phyloP scores from a whole-genome alignment of 108 stramenopile genomes.

The Nitzschia sp. region DNA sequence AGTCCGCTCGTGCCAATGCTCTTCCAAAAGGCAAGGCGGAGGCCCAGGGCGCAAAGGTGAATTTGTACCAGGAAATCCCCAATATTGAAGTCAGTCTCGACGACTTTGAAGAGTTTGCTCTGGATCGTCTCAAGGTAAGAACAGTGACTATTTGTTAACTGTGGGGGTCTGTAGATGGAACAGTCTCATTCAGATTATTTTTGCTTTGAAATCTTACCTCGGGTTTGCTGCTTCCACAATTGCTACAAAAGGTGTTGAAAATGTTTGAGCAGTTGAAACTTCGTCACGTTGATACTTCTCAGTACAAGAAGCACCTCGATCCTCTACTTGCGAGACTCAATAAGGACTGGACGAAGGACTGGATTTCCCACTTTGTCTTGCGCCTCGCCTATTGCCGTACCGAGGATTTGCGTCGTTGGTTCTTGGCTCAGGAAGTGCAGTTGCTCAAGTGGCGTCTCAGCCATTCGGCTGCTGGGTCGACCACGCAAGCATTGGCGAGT shows the following conservation, averaged over 20 bases:
- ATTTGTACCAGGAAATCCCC: conserved; percentile 53
- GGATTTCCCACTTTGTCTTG: conserved; percentile 95
- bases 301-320: conserved; percentile 33
- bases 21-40: background rate
- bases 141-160: background rate
- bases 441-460: conserved; percentile 91
- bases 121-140: conserved; percentile 83
- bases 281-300: conserved; percentile 34
- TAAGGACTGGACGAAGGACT: conserved; percentile 60
- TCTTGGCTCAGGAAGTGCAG: conserved; percentile 80
- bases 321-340: conserved; percentile 31
- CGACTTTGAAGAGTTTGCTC: conserved; percentile 86
- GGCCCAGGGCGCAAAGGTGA: conserved; percentile 18
- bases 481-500: conserved; percentile 15
- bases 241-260: conserved; percentile 92
- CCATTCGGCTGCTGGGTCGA: conserved; percentile 25
- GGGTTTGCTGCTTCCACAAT: no score
- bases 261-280: conserved; percentile 92
- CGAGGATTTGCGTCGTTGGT: conserved; percentile 90
- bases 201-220: no score
- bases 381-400: conserved; percentile 93
- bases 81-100: conserved; percentile 76
- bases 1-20: background rate
- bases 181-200: no score
- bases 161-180: background rate